phyloP scores from a whole-genome alignment of 352 stramenopile species.

The Pythium inflatum region DNA sequence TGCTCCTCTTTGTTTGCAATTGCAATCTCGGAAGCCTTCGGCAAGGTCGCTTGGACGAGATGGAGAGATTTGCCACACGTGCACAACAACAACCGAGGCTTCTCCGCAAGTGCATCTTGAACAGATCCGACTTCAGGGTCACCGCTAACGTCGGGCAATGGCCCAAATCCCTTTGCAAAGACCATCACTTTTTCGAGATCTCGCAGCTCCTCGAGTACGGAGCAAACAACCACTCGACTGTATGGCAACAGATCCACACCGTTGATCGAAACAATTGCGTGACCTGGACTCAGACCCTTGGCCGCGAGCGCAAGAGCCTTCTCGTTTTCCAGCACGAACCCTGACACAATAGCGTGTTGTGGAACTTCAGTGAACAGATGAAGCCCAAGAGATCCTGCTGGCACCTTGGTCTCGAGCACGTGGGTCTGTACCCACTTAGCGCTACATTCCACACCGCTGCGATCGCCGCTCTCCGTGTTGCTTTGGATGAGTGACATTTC shows the following conservation, averaged over 20 bases:
- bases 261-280: slow-evolving; percentile 60
- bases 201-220: slow-evolving; percentile 54
- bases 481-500: slow-evolving; percentile 9
- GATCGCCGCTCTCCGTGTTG: not conserved
- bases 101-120: slow-evolving; percentile 43
- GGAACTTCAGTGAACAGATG: slow-evolving; percentile 63
- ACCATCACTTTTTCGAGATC: slow-evolving; percentile 55
- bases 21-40: slow-evolving; percentile 64
- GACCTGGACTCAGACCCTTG: slow-evolving; percentile 41
- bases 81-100: slow-evolving; percentile 58
- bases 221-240: slow-evolving; percentile 44
- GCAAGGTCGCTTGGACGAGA: slow-evolving; percentile 52
- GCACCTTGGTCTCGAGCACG: slow-evolving; percentile 43
- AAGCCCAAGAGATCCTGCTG: slow-evolving; percentile 56
- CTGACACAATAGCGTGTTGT: slow-evolving; percentile 58
- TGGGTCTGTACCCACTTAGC: slow-evolving; percentile 35
- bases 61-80: slow-evolving; percentile 62
- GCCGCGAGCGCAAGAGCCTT: slow-evolving; percentile 42
- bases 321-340: slow-evolving; percentile 52
- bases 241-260: slow-evolving; percentile 52
- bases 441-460: not conserved
- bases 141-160: slow-evolving; percentile 22
- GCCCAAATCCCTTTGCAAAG: slow-evolving; percentile 51
- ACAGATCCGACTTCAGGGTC: slow-evolving; percentile 27
- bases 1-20: slow-evolving; percentile 49